phyloP scores from a whole-genome alignment of 805 yeast species.

The Jamesozyma gamospora region DNA sequence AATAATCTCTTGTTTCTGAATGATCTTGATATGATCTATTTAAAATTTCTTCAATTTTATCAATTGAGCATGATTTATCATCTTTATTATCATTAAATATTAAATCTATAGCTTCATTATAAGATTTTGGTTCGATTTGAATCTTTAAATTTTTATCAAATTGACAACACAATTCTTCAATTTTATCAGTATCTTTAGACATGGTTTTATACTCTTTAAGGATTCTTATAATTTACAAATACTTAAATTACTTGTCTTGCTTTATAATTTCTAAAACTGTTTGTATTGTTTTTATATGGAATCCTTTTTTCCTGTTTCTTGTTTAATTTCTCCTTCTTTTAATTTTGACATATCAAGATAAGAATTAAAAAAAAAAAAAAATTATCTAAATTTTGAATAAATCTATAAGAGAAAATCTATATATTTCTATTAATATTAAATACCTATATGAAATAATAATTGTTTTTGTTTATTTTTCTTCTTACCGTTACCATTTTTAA shows the following conservation, averaged over 20 bases:
- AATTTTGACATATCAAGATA: too few relatives aligned
- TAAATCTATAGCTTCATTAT: constrained; percentile 12
- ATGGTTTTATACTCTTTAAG: neutral
- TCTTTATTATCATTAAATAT: constrained; percentile 7
- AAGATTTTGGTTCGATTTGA: constrained; percentile 9
- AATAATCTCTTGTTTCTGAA: constrained; percentile 13
- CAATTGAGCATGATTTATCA: neutral
- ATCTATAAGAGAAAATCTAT: neutral
- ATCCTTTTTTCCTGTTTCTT: too few relatives aligned
- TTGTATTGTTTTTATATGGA: too few relatives aligned
- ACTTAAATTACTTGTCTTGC: too few relatives aligned
- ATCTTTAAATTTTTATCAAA: constrained; percentile 11
- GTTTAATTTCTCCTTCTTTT: too few relatives aligned
- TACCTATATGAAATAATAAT: constrained; percentile 42
- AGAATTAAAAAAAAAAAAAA: too few relatives aligned
- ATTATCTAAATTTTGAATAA: neutral
- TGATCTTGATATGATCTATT: constrained; percentile 24
- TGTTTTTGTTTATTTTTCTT: constrained; percentile 45
- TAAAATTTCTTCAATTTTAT: constrained; percentile 14
- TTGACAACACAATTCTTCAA: constrained; percentile 11
- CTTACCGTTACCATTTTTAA: constrained; percentile 19
- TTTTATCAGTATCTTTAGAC: neutral
- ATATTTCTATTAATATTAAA: constrained; percentile 14
- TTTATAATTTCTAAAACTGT: too few relatives aligned
- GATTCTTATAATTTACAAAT: too few relatives aligned